Percentiles rank a stretch among this genome's conserved stretches.
Evolutionary conservation across 768 basidiomycete species (phyloP).

Genomic region (Lactarius hengduanensis): DNA sequence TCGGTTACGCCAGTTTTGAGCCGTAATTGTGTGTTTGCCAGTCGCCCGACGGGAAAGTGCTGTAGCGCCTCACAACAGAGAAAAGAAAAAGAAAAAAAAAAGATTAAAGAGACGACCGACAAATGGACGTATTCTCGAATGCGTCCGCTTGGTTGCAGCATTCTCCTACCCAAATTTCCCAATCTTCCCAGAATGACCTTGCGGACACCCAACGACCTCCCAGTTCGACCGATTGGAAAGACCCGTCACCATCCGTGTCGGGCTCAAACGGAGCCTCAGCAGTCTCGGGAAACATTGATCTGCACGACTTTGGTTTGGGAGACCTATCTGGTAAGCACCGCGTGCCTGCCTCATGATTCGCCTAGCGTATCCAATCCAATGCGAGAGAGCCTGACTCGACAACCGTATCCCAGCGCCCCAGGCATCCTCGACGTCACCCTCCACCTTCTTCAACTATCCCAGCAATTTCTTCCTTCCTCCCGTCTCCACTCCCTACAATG

Average conservation of each 20-base stretch:
- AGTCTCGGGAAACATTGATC: slow-evolving; percentile 34
- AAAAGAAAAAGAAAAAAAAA: slow-evolving; percentile 42
- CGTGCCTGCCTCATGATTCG: slow-evolving; percentile 17
- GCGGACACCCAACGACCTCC: slow-evolving; percentile 34
- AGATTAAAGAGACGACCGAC: slow-evolving; percentile 44
- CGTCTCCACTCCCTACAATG: slow-evolving; percentile 49
- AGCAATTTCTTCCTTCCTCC: slow-evolving; percentile 42
- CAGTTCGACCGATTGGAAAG: slow-evolving; percentile 38
- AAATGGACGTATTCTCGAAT: slow-evolving; percentile 46
- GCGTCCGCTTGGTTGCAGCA: slow-evolving; percentile 43
- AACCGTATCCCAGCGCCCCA: slow-evolving; percentile 36
- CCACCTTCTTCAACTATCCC: slow-evolving; percentile 38
- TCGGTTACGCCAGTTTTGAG: slow-evolving; percentile 26
- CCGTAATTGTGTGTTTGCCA: slow-evolving; percentile 30
- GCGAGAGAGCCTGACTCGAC: slow-evolving; percentile 19
- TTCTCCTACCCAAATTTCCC: slow-evolving; percentile 33
- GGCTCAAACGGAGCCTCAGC: slow-evolving; percentile 33
- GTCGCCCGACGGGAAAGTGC: slow-evolving; percentile 25
- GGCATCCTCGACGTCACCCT: slow-evolving; percentile 39
- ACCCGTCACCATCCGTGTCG: slow-evolving; percentile 33
- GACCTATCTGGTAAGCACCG: slow-evolving; percentile 30
- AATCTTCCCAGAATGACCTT: slow-evolving; percentile 20
- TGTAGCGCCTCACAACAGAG: slow-evolving; percentile 37
- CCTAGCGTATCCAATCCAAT: slow-evolving; percentile 3
- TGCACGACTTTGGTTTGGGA: slow-evolving; percentile 28